Evolutionary conservation across 805 yeast species (phyloP).

Genomic region (Spathaspora boniae): DNA sequence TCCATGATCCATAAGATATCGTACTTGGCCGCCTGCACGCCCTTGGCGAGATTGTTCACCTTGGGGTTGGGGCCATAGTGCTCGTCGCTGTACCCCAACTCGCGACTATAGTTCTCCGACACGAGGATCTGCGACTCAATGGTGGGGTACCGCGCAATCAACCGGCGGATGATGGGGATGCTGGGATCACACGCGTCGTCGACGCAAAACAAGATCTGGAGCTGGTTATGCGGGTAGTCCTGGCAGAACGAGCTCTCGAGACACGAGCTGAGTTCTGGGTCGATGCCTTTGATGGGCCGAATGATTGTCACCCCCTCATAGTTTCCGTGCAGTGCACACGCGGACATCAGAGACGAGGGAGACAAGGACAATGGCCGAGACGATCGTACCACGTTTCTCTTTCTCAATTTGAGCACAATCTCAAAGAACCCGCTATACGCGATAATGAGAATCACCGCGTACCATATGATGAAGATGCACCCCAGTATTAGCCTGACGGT

Average conservation of each 20-base stretch:
- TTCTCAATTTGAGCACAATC: conserved; percentile 28
- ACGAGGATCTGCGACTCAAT: conserved; percentile 58
- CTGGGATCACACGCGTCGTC: conserved; percentile 64
- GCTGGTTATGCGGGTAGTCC: conserved; percentile 53
- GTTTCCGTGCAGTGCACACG: conserved; percentile 9
- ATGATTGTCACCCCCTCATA: conserved; percentile 61
- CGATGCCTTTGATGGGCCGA: conserved; percentile 82
- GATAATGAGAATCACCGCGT: conserved; percentile 30
- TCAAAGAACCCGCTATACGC: conserved; percentile 41
- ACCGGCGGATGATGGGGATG: conserved; percentile 48
- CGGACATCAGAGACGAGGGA: neutral
- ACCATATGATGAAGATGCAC: conserved; percentile 30
- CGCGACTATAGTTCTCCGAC: conserved; percentile 15
- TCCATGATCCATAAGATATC: conserved; percentile 85
- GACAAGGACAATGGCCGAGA: too few relatives aligned
- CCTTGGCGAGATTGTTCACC: conserved; percentile 82
- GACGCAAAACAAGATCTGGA: conserved; percentile 76
- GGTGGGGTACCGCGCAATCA: conserved; percentile 52
- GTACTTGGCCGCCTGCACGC: conserved; percentile 61
- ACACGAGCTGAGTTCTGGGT: conserved; percentile 68
- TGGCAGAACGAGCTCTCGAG: conserved; percentile 66
- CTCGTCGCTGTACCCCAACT: conserved; percentile 30
- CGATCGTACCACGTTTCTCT: conserved; percentile 9
- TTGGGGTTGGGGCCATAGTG: conserved; percentile 85
- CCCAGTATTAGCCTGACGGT: neutral